These are phyloP conservation scores for Apiospora hydei DNA, from an alignment of 2,329 filamentous ascomycete species.

Conservation along the genomic window DNA sequence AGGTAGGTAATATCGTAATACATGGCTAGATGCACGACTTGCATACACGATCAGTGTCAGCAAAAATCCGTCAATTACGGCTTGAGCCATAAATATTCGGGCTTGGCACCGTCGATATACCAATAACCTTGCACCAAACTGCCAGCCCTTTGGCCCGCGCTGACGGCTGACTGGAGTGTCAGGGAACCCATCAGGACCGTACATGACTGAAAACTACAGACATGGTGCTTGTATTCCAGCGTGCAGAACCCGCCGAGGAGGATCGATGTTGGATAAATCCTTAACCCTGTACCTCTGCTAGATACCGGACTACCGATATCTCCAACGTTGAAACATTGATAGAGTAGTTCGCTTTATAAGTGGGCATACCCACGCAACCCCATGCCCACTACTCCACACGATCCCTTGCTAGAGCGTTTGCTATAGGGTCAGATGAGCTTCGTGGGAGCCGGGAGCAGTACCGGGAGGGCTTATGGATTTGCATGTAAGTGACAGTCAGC, in stretches of 20 bases:
- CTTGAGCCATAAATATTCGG: neutral
- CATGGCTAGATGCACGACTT: neutral
- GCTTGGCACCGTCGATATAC: neutral
- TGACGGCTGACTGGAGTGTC: neutral
- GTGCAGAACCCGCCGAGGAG: neutral
- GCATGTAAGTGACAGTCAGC: neutral
- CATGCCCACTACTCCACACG: neutral
- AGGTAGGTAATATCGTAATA: neutral
- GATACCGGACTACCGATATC: neutral
- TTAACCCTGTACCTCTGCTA: neutral
- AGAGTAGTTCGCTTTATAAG: neutral
- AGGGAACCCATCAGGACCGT: constrained; percentile 3
- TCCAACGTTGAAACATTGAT: neutral
- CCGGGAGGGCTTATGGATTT: neutral
- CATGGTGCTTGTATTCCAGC: neutral
- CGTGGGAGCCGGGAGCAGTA: neutral
- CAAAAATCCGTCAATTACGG: constrained; percentile 11
- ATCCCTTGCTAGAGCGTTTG: constrained; percentile 4
- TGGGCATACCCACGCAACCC: constrained; percentile 2
- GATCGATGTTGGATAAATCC: neutral
- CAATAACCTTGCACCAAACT: neutral
- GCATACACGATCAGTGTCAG: constrained; percentile 19
- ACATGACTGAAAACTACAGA: neutral
- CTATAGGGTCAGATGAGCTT: constrained; percentile 2
- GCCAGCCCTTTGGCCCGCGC: neutral